These are phyloP conservation scores for Solanum rostratum DNA, from an alignment of 257 asterid genomes.

Conservation along the genomic window DNA sequence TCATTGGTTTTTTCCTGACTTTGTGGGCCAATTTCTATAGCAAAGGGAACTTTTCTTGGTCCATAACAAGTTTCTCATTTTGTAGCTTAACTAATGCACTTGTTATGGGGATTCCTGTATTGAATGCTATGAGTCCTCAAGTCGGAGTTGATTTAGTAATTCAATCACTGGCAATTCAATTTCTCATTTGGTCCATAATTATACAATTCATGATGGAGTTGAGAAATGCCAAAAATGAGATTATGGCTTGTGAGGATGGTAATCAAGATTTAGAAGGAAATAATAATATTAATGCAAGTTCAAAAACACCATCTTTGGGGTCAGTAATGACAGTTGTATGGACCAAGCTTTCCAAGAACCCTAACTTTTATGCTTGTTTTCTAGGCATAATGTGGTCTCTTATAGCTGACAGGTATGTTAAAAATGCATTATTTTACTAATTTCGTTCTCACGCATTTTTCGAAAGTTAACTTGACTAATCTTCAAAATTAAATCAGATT, in stretches of 20 bases:
- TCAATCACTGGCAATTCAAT: slow-evolving; percentile 52
- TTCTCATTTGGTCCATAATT: slow-evolving; percentile 48
- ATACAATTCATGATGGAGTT: slow-evolving; percentile 38
- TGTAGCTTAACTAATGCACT: slow-evolving; percentile 48
- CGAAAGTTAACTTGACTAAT: too few relatives aligned
- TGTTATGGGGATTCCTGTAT: slow-evolving; percentile 60
- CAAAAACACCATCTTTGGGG: neutral
- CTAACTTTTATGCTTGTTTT: slow-evolving; percentile 53
- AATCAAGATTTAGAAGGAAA: neutral
- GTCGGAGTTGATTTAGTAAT: slow-evolving; percentile 46
- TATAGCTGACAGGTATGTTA: slow-evolving; percentile 30
- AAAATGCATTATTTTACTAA: neutral
- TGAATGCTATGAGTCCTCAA: slow-evolving; percentile 61
- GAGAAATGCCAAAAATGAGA: slow-evolving; percentile 10
- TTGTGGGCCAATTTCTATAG: slow-evolving; percentile 38
- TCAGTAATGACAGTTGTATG: slow-evolving; percentile 30
- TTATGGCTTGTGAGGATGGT: neutral
- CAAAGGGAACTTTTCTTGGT: slow-evolving; percentile 40
- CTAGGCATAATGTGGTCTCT: slow-evolving; percentile 68
- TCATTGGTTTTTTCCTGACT: slow-evolving; percentile 13
- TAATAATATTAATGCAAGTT: neutral
- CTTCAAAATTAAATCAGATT: too few relatives aligned
- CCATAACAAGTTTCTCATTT: slow-evolving; percentile 43
- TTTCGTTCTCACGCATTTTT: too few relatives aligned
- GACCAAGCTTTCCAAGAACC: slow-evolving; percentile 42